phyloP scores from a whole-genome alignment of 2,329 filamentous ascomycete species.

The Aaosphaeria arxii region DNA sequence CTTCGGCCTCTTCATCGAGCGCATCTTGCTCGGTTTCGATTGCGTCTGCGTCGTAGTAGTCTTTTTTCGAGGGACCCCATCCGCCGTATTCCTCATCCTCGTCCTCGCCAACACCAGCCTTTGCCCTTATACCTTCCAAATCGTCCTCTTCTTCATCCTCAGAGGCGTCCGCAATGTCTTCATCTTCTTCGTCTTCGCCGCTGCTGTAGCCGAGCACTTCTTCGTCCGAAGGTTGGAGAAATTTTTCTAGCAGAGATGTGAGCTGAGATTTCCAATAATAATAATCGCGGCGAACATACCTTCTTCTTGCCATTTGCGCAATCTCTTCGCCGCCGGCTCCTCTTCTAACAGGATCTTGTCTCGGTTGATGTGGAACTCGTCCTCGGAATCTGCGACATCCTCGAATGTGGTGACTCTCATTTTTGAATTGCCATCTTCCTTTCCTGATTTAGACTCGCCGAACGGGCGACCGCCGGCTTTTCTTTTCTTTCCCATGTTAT shows the following conservation, averaged over 20 bases:
- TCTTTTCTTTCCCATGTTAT: conserved; percentile 58
- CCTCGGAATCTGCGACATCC: conserved; percentile 89
- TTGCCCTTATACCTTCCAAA: conserved; percentile 23
- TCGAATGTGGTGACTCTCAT: conserved; percentile 63
- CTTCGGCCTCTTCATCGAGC: conserved; percentile 88
- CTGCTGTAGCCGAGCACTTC: conserved; percentile 57
- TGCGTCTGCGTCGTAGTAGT: conserved; percentile 88
- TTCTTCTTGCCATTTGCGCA: conserved; percentile 68
- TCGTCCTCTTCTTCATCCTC: conserved; percentile 38
- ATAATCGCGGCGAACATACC: conserved; percentile 36
- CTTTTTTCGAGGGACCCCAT: conserved; percentile 84
- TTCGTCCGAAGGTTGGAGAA: conserved; percentile 60
- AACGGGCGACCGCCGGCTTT: conserved; percentile 59
- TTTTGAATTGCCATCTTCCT: conserved; percentile 47
- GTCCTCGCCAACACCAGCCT: conserved; percentile 43
- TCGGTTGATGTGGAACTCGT: conserved; percentile 84
- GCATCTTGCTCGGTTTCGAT: conserved; percentile 72
- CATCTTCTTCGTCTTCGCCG: conserved; percentile 46
- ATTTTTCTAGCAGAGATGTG: conserved; percentile 45
- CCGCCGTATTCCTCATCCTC: conserved; percentile 62
- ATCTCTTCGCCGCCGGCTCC: conserved; percentile 72
- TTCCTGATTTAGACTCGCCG: conserved; percentile 30
- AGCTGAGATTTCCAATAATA: too few relatives aligned
- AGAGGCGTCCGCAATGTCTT: not conserved
- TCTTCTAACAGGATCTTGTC: conserved; percentile 88